These are phyloP conservation scores for Fraxinus sp. DNA, from an alignment of 305 asterid genomes.

Conservation along the genomic window DNA sequence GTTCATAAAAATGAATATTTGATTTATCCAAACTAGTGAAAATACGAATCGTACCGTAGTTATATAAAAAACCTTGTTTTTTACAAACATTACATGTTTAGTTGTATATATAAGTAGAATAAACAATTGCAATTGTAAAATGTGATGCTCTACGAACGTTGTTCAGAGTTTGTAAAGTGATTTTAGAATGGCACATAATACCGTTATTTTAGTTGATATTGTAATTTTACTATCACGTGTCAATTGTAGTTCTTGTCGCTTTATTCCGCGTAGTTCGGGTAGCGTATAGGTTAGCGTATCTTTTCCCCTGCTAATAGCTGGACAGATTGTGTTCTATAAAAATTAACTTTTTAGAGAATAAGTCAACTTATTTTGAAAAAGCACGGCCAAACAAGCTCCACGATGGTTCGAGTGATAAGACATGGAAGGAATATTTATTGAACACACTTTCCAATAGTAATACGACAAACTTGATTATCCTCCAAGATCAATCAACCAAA, in stretches of 20 bases:
- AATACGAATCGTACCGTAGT: too few relatives aligned
- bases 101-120: background rate
- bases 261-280: background rate
- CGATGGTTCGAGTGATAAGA: background rate
- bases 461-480: background rate
- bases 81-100: background rate
- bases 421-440: background rate
- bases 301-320: background rate
- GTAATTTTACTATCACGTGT: background rate
- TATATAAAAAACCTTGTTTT: too few relatives aligned
- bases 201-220: background rate
- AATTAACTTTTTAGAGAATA: background rate
- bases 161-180: background rate
- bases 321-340: background rate
- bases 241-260: background rate
- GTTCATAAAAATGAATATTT: too few relatives aligned
- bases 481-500: background rate
- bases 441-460: background rate
- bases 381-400: background rate
- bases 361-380: background rate
- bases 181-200: too few relatives aligned
- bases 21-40: background rate
- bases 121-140: background rate
- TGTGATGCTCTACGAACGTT: background rate
- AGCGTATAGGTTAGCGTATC: background rate